Conservation (phyloP, 1,284 basidiomycete species). For the Ceratobasidium sp. region DNA sequence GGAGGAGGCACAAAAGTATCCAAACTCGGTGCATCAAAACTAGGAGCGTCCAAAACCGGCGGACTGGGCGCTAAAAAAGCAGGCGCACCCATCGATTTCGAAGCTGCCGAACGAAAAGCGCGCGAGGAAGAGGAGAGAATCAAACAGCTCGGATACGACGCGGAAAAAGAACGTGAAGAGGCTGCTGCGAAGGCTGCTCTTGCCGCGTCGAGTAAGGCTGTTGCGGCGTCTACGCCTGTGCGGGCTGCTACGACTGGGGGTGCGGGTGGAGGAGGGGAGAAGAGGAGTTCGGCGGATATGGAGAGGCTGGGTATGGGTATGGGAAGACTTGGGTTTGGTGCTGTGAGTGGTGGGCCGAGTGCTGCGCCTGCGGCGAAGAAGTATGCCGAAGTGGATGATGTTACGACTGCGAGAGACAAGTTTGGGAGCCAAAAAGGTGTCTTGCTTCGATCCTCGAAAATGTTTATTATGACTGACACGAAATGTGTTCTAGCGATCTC, state of each 20-base stretch:
- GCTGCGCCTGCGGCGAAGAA: conserved; percentile 47
- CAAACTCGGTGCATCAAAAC: conserved; percentile 64
- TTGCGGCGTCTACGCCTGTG: conserved; percentile 56
- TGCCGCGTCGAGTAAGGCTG: conserved; percentile 53
- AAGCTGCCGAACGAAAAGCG: conserved; percentile 90
- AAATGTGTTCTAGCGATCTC: conserved; percentile 75
- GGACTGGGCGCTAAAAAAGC: conserved; percentile 89
- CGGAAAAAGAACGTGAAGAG: conserved; percentile 79
- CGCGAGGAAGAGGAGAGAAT: conserved; percentile 90
- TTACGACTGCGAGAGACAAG: conserved; percentile 88
- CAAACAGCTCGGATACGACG: conserved; percentile 90
- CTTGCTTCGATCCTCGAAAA: too few relatives aligned
- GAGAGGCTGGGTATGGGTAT: conserved; percentile 84
- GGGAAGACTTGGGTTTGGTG: conserved; percentile 89
- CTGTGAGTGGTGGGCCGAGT: conserved; percentile 72
- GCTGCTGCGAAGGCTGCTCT: conserved; percentile 61
- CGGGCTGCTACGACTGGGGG: conserved; percentile 52
- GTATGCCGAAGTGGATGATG: conserved; percentile 69
- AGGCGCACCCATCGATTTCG: conserved; percentile 86
- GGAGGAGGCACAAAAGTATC: conserved; percentile 52
- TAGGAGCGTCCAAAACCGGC: conserved; percentile 62
- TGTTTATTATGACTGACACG: background rate
- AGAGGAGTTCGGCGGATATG: conserved; percentile 65
- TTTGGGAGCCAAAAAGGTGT: conserved; percentile 89
- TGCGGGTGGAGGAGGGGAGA: conserved; percentile 53